A percentile compares a stretch with the other conserved stretches of the same genome.
phyloP scores from a whole-genome alignment of 2,329 filamentous ascomycete genomes.

The Lecanoromycetidae sp. region DNA sequence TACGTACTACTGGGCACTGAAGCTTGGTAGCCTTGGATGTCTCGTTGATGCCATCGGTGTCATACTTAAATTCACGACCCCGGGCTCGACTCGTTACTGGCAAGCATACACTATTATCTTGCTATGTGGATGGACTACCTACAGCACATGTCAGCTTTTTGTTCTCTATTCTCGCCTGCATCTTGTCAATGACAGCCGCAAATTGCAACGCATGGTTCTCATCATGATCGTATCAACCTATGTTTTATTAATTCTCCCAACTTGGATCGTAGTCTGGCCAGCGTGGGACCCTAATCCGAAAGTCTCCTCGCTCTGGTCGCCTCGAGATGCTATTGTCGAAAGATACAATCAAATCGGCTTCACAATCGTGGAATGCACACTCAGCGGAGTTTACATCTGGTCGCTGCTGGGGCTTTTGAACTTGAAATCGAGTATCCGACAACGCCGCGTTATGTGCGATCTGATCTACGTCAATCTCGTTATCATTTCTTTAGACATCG shows the following conservation, averaged over 20 bases:
- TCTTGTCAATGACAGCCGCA: slow-evolving; percentile 6
- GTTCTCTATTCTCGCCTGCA: slow-evolving; percentile 16
- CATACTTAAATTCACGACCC: slow-evolving; percentile 12
- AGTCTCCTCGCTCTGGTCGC: slow-evolving; percentile 10
- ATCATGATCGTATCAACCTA: slow-evolving; percentile 5
- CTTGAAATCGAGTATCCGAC: slow-evolving; percentile 9
- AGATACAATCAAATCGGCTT: slow-evolving; percentile 10
- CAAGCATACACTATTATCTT: slow-evolving; percentile 7
- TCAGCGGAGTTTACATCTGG: slow-evolving; percentile 14
- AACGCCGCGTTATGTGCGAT: slow-evolving; percentile 14
- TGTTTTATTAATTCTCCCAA: slow-evolving; percentile 9
- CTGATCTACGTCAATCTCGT: slow-evolving; percentile 14
- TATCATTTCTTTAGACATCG: slow-evolving; percentile 5
- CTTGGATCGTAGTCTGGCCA: slow-evolving; percentile 6
- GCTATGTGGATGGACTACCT: slow-evolving; percentile 7
- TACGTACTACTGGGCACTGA: slow-evolving; percentile 14
- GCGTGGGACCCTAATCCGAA: slow-evolving; percentile 7
- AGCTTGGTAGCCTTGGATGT: slow-evolving; percentile 3
- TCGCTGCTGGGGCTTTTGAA: slow-evolving; percentile 1
- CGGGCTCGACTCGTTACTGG: slow-evolving; percentile 2
- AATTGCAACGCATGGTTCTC: slow-evolving; percentile 5
- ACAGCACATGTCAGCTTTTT: slow-evolving; percentile 8
- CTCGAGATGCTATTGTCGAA: slow-evolving; percentile 14
- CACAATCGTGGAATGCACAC: slow-evolving; percentile 8
- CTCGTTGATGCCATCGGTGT: slow-evolving; percentile 5